A percentile compares a stretch with the other conserved stretches of the same genome.
Evolutionary conservation across 2,329 filamentous ascomycete species (phyloP).

Genomic region (Pseudogymnoascus sp.): DNA sequence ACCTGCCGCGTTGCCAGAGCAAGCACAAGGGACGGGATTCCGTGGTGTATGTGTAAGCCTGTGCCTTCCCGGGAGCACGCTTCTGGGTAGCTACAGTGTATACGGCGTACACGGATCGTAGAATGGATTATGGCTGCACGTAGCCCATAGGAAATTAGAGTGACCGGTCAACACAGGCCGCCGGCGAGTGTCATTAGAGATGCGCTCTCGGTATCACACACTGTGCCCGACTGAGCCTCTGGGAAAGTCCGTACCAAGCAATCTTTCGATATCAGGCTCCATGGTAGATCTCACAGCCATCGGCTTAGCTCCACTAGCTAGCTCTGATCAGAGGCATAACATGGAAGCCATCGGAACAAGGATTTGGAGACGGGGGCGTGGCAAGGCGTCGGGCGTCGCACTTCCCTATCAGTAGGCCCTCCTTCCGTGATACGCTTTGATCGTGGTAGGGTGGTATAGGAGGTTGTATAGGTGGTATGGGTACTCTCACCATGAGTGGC

Average conservation of each 20-base stretch:
- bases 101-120: background rate
- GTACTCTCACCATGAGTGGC: background rate
- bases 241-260: background rate
- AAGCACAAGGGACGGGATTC: background rate
- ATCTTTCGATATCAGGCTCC: background rate
- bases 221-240: background rate
- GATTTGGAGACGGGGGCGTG: background rate
- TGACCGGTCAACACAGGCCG: background rate
- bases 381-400: conserved; percentile 5
- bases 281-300: conserved; percentile 1
- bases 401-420: background rate
- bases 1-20: background rate
- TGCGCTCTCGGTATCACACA: background rate
- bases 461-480: background rate
- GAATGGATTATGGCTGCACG: conserved; percentile 3
- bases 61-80: background rate
- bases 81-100: background rate
- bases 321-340: background rate
- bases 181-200: background rate
- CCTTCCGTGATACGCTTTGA: background rate
- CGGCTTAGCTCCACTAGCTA: background rate
- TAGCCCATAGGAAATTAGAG: conserved; percentile 1
- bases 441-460: background rate
- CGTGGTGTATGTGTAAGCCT: background rate
- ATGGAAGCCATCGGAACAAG: conserved; percentile 6